Base-by-base conservation (phyloP, 2,329 filamentous ascomycete species). In the Intubia oerlemansii region DNA sequence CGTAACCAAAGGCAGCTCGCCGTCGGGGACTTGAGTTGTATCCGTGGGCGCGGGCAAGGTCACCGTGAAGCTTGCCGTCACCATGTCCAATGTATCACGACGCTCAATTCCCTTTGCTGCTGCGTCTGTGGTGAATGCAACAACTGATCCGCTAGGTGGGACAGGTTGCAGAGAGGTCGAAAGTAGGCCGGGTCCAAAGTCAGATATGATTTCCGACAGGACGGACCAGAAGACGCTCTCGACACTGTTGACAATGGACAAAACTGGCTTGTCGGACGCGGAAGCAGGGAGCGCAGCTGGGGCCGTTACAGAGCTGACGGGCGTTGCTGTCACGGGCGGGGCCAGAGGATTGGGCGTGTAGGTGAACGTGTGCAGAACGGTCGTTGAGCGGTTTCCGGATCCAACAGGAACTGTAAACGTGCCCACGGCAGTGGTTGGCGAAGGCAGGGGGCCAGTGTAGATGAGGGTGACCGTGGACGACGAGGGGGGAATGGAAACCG, bases 61-160 rank as follows among this genome's bases (percentile, higher is more conserved):
- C 11, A 38, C 19, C 0, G 30, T 37, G 16, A 40, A 42, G 28
- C 33, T 36, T n/a, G 38, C 40, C 12, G 40, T 42, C n/a, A 32
- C 29, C 26, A 34, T 20, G 5, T n/a, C n/a, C n/a, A n/a, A n/a
- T n/a, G n/a, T n/a, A n/a, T n/a, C n/a, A n/a, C n/a, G n/a, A n/a
- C n/a, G n/a, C n/a, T n/a, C n/a, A n/a, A n/a, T n/a, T n/a, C n/a
- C n/a, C n/a, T n/a, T n/a, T n/a, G n/a, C n/a, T n/a, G n/a, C n/a
- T n/a, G n/a, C n/a, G n/a, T n/a, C n/a, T n/a, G n/a, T n/a, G n/a
- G n/a, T n/a, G n/a, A n/a, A n/a, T n/a, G n/a, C n/a, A n/a, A n/a
- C n/a, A n/a, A n/a, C n/a, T n/a, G n/a, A n/a, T n/a, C n/a, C n/a
- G n/a, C n/a, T n/a, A n/a, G n/a, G n/a, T n/a, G n/a, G n/a, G n/a